A percentile compares a stretch with the other conserved stretches of the same genome.
Evolutionary conservation across 2,329 filamentous ascomycete genomes (phyloP).

Genomic region (Botrytis porri): DNA sequence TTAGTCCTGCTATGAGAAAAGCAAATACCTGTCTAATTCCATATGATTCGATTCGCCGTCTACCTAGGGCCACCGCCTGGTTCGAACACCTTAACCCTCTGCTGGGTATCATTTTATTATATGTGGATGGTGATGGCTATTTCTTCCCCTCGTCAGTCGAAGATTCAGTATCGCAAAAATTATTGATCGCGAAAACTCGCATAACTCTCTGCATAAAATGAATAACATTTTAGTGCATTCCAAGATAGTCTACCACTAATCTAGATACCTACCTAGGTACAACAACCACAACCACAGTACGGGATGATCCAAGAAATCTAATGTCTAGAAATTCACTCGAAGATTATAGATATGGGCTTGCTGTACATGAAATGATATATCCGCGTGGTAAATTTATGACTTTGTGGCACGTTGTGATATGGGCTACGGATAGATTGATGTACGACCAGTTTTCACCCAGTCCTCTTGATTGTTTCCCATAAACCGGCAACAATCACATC

Average conservation of each 20-base stretch:
- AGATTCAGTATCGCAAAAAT: slow-evolving; percentile 30
- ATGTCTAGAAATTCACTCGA: background rate
- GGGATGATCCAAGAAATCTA: background rate
- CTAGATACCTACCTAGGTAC: no score
- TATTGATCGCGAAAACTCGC: background rate
- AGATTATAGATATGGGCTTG: background rate
- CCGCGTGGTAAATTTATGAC: background rate
- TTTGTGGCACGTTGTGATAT: background rate
- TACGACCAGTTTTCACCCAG: background rate
- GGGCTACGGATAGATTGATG: background rate
- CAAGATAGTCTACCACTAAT: no score
- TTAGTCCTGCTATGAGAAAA: slow-evolving; percentile 1
- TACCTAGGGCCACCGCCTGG: slow-evolving; percentile 42
- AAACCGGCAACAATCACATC: background rate
- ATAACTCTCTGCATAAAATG: background rate
- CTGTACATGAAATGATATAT: background rate
- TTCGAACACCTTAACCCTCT: slow-evolving; percentile 50
- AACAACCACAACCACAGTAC: background rate
- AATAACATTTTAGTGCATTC: background rate
- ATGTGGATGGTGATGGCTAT: slow-evolving; percentile 17
- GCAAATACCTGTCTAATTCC: slow-evolving; percentile 37
- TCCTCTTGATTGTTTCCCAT: background rate
- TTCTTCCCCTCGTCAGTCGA: slow-evolving; percentile 9
- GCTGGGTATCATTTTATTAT: slow-evolving; percentile 51
- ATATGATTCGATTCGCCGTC: slow-evolving; percentile 40